phyloP scores from a whole-genome alignment of 1,284 basidiomycete species.

The Papiliotrema nemorosa region DNA sequence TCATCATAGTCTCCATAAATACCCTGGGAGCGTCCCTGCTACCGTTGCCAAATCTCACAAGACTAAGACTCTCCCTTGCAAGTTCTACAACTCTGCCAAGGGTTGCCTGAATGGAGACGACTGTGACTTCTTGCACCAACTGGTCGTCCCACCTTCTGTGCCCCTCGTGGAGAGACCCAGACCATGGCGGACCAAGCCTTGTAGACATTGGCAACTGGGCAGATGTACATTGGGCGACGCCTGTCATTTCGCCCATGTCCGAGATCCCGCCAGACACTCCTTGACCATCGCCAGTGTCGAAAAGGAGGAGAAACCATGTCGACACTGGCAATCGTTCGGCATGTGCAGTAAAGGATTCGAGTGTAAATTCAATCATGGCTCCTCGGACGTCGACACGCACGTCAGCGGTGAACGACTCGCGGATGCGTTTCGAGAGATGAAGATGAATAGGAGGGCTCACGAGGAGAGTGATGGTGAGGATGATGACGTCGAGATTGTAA shows the following conservation, averaged over 20 bases:
- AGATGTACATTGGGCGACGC: slow-evolving; percentile 41
- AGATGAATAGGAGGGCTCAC: slow-evolving; percentile 6
- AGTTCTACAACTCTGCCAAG: slow-evolving; percentile 44
- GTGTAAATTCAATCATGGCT: slow-evolving; percentile 13
- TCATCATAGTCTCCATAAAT: too few relatives aligned
- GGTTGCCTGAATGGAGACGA: slow-evolving; percentile 39
- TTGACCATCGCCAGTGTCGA: too few relatives aligned
- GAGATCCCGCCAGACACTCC: slow-evolving; percentile 16
- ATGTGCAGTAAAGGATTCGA: slow-evolving; percentile 10
- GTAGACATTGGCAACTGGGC: slow-evolving; percentile 42
- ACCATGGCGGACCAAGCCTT: slow-evolving; percentile 44
- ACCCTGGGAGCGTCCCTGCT: too few relatives aligned
- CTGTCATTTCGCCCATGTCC: slow-evolving; percentile 47
- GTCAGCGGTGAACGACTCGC: too few relatives aligned
- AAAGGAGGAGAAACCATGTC: slow-evolving; percentile 2
- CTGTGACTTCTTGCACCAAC: slow-evolving; percentile 42
- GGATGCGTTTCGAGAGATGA: slow-evolving; percentile 12
- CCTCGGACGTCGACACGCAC: too few relatives aligned
- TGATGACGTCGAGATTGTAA: slow-evolving; percentile 33
- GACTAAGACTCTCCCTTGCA: slow-evolving; percentile 29
- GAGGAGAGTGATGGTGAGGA: slow-evolving; percentile 22
- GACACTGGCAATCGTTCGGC: slow-evolving; percentile 9
- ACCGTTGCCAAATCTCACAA: too few relatives aligned
- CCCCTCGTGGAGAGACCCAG: slow-evolving; percentile 30
- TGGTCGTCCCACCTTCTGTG: slow-evolving; percentile 32